A percentile compares a stretch with the other conserved stretches of the same genome.
These are phyloP conservation scores for Loxodes magnus DNA, from an alignment of 73 alveolate species.

Conservation along the genomic window DNA sequence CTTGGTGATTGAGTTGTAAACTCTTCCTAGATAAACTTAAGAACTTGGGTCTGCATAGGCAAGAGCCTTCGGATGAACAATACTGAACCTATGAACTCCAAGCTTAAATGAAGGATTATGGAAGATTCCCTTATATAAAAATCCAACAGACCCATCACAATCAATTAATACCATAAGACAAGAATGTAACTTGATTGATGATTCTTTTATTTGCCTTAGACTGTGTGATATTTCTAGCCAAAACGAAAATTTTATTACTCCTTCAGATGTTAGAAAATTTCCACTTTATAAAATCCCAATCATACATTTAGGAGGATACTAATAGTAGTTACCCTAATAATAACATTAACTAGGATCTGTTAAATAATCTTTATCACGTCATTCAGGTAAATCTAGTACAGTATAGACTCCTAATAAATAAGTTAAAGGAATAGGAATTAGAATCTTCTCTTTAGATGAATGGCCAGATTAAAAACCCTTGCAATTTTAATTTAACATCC, in stretches of 20 bases:
- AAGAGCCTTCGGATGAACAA: conserved; percentile 70
- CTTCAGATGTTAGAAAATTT: conserved; percentile 27
- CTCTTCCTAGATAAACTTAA: conserved; percentile 45
- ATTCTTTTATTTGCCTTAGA: too few relatives aligned
- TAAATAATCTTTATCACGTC: too few relatives aligned
- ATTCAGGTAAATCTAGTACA: too few relatives aligned
- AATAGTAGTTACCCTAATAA: not conserved
- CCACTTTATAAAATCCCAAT: not conserved
- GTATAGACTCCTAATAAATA: too few relatives aligned
- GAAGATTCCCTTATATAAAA: conserved; percentile 63
- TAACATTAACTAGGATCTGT: too few relatives aligned
- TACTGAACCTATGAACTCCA: conserved; percentile 54
- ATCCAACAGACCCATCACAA: conserved; percentile 46
- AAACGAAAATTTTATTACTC: conserved; percentile 36
- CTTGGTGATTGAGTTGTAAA: conserved; percentile 58
- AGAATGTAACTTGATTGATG: too few relatives aligned
- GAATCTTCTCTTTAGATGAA: too few relatives aligned
- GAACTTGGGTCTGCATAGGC: conserved; percentile 22
- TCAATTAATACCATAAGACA: conserved; percentile 48
- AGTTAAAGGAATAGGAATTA: too few relatives aligned
- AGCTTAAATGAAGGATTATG: conserved; percentile 56
- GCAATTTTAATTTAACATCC: too few relatives aligned
- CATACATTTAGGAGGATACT: not conserved
- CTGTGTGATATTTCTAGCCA: conserved; percentile 43
- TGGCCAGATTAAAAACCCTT: too few relatives aligned